Evolutionary conservation across 2,329 filamentous ascomycete genomes (phyloP).

Genomic region (Ceratocystis cacaofunesta): DNA sequence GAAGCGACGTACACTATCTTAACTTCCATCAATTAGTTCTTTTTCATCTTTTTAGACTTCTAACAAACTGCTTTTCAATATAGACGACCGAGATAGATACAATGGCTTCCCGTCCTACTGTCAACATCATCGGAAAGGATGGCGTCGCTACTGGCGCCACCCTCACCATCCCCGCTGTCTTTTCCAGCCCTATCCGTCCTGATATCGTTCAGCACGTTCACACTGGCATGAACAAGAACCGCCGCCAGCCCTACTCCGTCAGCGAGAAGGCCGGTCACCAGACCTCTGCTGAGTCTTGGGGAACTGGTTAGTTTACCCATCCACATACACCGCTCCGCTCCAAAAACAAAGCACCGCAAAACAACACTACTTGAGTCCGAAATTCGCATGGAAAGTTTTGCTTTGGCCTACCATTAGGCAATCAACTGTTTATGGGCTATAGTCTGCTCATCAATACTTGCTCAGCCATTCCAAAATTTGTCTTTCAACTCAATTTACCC

Average conservation of each 20-base stretch:
- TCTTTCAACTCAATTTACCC: neutral
- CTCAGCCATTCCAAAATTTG: neutral
- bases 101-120: slow-evolving; percentile 95
- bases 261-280: slow-evolving; percentile 99
- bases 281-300: slow-evolving; percentile 99
- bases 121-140: slow-evolving; percentile 93
- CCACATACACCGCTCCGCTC: neutral
- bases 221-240: slow-evolving; percentile 99
- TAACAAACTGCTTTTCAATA: slow-evolving; percentile 12
- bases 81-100: slow-evolving; percentile 27
- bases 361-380: neutral
- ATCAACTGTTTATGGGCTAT: neutral
- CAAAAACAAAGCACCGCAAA: neutral
- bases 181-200: slow-evolving; percentile 91
- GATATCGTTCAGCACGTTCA: slow-evolving; percentile 99
- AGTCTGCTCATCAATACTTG: neutral
- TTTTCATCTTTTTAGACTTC: slow-evolving; percentile 3
- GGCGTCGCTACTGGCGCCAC: slow-evolving; percentile 81
- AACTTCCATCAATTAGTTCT: neutral
- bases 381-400: neutral
- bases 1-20: neutral
- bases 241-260: slow-evolving; percentile 97
- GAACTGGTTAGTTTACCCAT: slow-evolving; percentile 63
- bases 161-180: slow-evolving; percentile 88
- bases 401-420: neutral